Evolutionary conservation across 164 flowering plant species (phyloP).

Genomic region (Chloranthus sessilifolius): DNA sequence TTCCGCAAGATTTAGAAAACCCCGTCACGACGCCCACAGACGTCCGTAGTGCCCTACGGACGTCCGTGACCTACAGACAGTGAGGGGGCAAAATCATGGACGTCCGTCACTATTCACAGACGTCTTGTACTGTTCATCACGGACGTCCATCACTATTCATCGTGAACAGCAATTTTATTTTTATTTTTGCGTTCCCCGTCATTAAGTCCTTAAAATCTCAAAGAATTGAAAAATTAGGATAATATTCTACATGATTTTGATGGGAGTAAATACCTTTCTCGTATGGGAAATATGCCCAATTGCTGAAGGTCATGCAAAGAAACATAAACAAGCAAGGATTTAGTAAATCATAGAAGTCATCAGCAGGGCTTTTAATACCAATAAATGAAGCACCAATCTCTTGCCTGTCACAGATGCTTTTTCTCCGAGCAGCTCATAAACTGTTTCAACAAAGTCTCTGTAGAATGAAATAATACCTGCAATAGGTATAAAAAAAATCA

Average conservation of each 20-base stretch:
- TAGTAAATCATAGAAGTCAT: slow-evolving; percentile 13
- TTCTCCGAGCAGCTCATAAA: slow-evolving; percentile 58
- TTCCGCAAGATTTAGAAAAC: no score
- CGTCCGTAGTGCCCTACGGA: no score
- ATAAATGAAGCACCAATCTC: slow-evolving; percentile 7
- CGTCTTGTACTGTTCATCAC: no score
- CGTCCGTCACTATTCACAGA: no score
- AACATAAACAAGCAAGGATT: background rate
- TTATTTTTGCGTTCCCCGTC: no score
- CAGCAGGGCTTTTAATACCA: background rate
- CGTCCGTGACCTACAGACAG: no score
- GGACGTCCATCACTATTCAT: no score
- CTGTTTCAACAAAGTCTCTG: slow-evolving; percentile 59
- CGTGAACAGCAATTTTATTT: no score
- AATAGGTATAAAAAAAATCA: background rate
- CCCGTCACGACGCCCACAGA: no score
- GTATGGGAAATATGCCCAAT: slow-evolving; percentile 69
- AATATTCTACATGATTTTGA: background rate
- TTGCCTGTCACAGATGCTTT: slow-evolving; percentile 67
- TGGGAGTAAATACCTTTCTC: slow-evolving; percentile 42
- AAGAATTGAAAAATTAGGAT: background rate
- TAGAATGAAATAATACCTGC: slow-evolving; percentile 59
- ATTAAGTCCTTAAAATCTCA: no score
- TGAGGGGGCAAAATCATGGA: no score
- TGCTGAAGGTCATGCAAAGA: slow-evolving; percentile 34